Evolutionary conservation across 768 basidiomycete species (phyloP).

Genomic region (Boletus barrowsii): DNA sequence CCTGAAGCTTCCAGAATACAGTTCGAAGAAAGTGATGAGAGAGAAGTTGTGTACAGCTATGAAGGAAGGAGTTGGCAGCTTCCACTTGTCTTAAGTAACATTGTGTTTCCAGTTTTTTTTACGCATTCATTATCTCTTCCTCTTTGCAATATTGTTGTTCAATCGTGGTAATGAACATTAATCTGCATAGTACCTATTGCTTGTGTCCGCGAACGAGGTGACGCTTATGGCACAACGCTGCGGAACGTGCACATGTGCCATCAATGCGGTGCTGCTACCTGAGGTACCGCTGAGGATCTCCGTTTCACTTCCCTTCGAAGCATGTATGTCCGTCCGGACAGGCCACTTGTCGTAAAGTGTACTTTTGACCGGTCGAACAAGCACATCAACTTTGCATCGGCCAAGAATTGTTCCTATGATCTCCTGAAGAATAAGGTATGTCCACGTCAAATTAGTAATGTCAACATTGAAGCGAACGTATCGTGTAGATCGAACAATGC

Average conservation of each 20-base stretch:
- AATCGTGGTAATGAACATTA: slow-evolving; percentile 4
- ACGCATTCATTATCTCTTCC: slow-evolving; percentile 10
- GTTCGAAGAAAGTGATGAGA: slow-evolving; percentile 77
- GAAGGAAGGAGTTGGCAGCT: slow-evolving; percentile 92
- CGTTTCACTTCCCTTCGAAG: slow-evolving; percentile 7
- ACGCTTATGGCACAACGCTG: slow-evolving; percentile 12
- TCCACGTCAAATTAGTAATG: not conserved
- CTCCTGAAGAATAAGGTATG: slow-evolving; percentile 70
- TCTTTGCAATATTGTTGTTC: slow-evolving; percentile 14
- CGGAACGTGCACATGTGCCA: slow-evolving; percentile 24
- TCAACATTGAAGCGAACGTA: not conserved
- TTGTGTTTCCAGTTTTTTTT: slow-evolving; percentile 19
- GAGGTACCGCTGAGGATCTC: not conserved
- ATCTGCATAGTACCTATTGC: not conserved
- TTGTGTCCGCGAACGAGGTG: not conserved
- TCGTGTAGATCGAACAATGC: slow-evolving; percentile 72
- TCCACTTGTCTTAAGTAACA: slow-evolving; percentile 82
- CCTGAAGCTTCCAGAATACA: slow-evolving; percentile 94
- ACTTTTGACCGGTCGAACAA: slow-evolving; percentile 71
- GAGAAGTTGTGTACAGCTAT: slow-evolving; percentile 84
- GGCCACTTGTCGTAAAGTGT: slow-evolving; percentile 81
- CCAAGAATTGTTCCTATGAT: slow-evolving; percentile 75
- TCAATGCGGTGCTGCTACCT: slow-evolving; percentile 4
- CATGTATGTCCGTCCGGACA: slow-evolving; percentile 58
- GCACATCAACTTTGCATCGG: slow-evolving; percentile 75